Conservation (phyloP, 1,284 basidiomycete species). For the Trichosporon ovoides region DNA sequence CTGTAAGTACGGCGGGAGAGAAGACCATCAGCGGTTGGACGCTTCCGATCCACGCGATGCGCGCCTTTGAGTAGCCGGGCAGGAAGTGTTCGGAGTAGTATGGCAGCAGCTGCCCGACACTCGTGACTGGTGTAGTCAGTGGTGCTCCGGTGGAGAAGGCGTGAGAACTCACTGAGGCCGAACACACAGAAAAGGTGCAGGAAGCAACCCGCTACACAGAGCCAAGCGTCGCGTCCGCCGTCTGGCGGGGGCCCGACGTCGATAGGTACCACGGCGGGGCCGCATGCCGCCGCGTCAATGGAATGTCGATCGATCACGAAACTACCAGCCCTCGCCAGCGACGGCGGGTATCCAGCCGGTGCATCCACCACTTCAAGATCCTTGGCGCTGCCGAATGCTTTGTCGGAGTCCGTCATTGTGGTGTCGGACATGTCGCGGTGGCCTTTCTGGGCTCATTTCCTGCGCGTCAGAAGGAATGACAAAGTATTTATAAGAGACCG, state of each 20-base stretch:
- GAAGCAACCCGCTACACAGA: conserved; percentile 25
- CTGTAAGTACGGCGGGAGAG: conserved; percentile 17
- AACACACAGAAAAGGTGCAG: conserved; percentile 29
- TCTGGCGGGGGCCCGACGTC: conserved; percentile 27
- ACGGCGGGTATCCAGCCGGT: too few relatives aligned
- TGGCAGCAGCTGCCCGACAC: conserved; percentile 22
- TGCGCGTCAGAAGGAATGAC: too few relatives aligned
- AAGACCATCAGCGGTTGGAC: conserved; percentile 23
- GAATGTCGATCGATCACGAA: not conserved
- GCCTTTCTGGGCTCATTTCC: too few relatives aligned
- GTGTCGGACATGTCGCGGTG: not conserved
- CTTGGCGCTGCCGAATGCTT: too few relatives aligned
- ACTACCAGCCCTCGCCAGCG: too few relatives aligned
- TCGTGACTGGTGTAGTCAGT: conserved; percentile 22
- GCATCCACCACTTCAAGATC: too few relatives aligned
- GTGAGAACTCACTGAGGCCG: conserved; percentile 24
- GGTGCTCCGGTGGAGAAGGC: conserved; percentile 13
- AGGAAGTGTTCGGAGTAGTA: conserved; percentile 27
- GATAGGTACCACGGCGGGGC: not conserved
- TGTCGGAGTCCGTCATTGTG: not conserved
- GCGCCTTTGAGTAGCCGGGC: conserved; percentile 7
- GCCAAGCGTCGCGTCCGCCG: conserved; percentile 29
- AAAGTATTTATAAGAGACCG: too few relatives aligned
- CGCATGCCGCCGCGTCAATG: not conserved
- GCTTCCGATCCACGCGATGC: conserved; percentile 21